Base-by-base conservation (phyloP, 345 rosid genomes). In the Citrus sp. region DNA sequence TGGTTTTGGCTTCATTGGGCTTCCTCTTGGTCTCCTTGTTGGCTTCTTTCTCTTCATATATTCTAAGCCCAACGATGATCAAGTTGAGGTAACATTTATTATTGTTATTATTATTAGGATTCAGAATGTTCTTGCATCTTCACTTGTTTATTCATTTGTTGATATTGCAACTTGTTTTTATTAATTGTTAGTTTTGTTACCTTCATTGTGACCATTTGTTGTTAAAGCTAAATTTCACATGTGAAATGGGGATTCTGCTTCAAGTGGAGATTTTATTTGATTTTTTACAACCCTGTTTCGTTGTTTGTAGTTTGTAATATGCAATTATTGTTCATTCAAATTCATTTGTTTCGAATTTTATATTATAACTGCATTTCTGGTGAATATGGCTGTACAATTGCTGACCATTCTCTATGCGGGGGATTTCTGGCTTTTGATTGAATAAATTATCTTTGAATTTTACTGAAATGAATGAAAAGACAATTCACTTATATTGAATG, bases 31-130 rank as follows among this genome's bases (percentile, higher is more conserved):
- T 38, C 88, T 93, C 67, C 14, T 88, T 73, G n/a, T 87, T 25
- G 98, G 98, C 1, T 93, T 93, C 89, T 82, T 81, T 78, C 73
- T 87, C 82, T 87, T 92, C 82, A 32, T 93, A 25, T 92, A 92
- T 78, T 92, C 95, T 34, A 81, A 86, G 18, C 97, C 98, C 22
- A 5, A 54, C 1, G 58, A 18, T 12, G 35, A 75, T 22, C 79
- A 82, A 62, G 77, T 87, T 3, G 73, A 92, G 96, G 98, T 93
- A 86, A 82, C 78, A 16, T 77, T 51, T 9, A 9, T n/a, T 25
- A 14, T 16, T 21, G 3, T 69, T 42, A 9, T 40, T 40, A 9
- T 25, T 7, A 35, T 24, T 0, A 8, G 27, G 51, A 46, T 46
- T 46, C 51, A 46, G 1, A 13, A 13, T 13, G 51, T 46, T 46